Conservation (phyloP, 495 filamentous ascomycete genomes). For the Penicillium paradoxum region DNA sequence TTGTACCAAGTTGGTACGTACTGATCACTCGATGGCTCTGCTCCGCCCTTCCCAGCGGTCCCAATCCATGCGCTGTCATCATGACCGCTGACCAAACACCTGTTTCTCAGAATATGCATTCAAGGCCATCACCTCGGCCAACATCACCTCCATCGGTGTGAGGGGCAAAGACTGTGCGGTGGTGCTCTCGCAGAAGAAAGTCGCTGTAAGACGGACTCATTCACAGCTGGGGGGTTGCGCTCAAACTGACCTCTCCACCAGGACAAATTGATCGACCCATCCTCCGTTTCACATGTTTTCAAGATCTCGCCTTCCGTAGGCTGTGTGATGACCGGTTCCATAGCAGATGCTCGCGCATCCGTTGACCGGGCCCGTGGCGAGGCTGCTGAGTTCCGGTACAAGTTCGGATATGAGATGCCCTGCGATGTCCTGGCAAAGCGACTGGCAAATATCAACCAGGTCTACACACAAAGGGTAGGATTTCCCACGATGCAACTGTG, state of each 20-base stretch:
- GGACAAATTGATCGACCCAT: constrained; percentile 98
- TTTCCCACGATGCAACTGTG: neutral
- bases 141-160: constrained; percentile 95
- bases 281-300: constrained; percentile 96
- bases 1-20: constrained; percentile 98
- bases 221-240: neutral
- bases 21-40: neutral
- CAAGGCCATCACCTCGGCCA: constrained; percentile 98
- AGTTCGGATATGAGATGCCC: constrained; percentile 99
- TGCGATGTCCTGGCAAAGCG: constrained; percentile 94
- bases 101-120: constrained; percentile 88
- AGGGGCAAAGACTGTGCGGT: constrained; percentile 96
- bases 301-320: constrained; percentile 92
- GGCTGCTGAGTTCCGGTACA: constrained; percentile 96
- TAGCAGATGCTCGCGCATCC: constrained; percentile 90
- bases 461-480: constrained; percentile 93
- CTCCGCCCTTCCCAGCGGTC: neutral
- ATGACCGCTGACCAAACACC: constrained; percentile 23
- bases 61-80: constrained; percentile 3
- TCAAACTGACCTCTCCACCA: constrained; percentile 30
- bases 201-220: constrained; percentile 69
- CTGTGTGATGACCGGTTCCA: constrained; percentile 97
- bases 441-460: constrained; percentile 97
- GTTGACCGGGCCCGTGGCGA: constrained; percentile 89
- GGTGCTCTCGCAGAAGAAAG: constrained; percentile 98